Base-by-base conservation (phyloP, 2,329 filamentous ascomycete species). In the Botrytis galanthina region DNA sequence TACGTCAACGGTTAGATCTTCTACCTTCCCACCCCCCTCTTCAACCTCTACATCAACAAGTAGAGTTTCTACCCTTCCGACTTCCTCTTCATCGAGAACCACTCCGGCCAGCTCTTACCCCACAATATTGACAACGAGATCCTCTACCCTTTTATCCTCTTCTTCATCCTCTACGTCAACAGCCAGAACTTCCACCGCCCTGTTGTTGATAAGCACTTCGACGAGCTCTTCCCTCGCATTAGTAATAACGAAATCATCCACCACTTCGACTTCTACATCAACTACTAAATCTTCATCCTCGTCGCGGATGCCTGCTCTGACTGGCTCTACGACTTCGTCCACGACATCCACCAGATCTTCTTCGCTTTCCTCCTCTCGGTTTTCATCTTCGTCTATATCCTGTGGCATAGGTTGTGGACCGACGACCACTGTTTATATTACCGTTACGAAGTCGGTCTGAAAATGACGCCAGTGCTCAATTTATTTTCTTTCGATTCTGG, bases 361-460 rank as follows among this genome's bases (percentile, higher is more conserved):
- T 29, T 42, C 46, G 5, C n/a, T 39, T 51, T 68, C 48, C 42
- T 57, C 64, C 26, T 32, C 10, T 42, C 26, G 14, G 7, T 16
- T 9, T 8, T 26, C 66, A 57, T 68, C 66, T 42, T 42, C 66
- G 18, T 48, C 12, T 16, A 8, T 48, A 42, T 57, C 66, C 35
- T 68, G 66, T 10, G 66, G 35, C 18, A 6, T 51, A 26, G 46
- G 48, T 22, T 68, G 66, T 6, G 66, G 48, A 57, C 35, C 66
- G 35, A 57, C 66, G 35, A 68, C 66, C 16, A 57, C 35, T 68
- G 66, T 68, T 10, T 68, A 68, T 68, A 68, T 68, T 57, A 68
- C 66, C 14, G 18, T 68, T 22, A 42, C 61, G 2, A 68, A 39
- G 6, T 42, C n/a, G n/a, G 16, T 22, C 10, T 68, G 20, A 42